Evolutionary conservation across 2,329 filamentous ascomycete species (phyloP).

Genomic region (Malbranchea cinnamomea): DNA sequence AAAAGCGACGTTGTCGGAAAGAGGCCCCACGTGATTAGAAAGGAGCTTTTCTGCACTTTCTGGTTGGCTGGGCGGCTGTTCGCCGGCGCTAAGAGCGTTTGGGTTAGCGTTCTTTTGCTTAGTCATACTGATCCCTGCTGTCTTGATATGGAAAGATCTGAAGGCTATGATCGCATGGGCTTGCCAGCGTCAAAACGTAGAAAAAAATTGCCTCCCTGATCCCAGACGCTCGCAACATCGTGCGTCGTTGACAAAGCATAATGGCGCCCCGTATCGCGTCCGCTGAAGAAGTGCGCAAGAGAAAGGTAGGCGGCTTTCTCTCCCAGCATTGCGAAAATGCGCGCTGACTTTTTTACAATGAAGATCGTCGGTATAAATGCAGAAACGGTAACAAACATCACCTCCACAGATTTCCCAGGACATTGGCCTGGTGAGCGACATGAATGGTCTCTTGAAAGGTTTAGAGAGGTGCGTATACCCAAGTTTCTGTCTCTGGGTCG

Average conservation of each 20-base stretch:
- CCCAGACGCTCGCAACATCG: conserved; percentile 4
- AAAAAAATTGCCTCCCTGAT: conserved; percentile 7
- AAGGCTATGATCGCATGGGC: conserved; percentile 4
- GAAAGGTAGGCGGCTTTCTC: conserved; percentile 21
- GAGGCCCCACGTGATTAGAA: conserved; percentile 4
- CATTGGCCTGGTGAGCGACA: conserved; percentile 83
- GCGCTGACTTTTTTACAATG: conserved; percentile 8
- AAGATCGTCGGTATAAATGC: conserved; percentile 79
- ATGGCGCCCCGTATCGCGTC: conserved; percentile 31
- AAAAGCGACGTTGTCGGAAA: conserved; percentile 3
- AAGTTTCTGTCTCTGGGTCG: no score
- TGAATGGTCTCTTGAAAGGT: conserved; percentile 60
- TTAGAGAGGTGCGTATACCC: conserved; percentile 38
- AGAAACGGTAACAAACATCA: conserved; percentile 80
- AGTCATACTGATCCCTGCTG: no score
- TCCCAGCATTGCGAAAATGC: conserved; percentile 6
- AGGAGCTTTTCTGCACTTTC: conserved; percentile 1
- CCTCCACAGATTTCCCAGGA: conserved; percentile 81
- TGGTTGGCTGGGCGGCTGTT: conserved; percentile 4
- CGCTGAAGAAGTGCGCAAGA: conserved; percentile 28
- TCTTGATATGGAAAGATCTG: conserved; percentile 1
- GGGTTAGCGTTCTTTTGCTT: conserved; percentile 1
- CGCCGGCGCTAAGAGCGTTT: not conserved
- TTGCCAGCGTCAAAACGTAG: conserved; percentile 11
- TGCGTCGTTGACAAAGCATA: not conserved